A percentile compares a stretch with the other conserved stretches of the same genome.
Evolutionary conservation across 768 basidiomycete genomes (phyloP).

Genomic region (Rhodosporidiobolus odoratus): DNA sequence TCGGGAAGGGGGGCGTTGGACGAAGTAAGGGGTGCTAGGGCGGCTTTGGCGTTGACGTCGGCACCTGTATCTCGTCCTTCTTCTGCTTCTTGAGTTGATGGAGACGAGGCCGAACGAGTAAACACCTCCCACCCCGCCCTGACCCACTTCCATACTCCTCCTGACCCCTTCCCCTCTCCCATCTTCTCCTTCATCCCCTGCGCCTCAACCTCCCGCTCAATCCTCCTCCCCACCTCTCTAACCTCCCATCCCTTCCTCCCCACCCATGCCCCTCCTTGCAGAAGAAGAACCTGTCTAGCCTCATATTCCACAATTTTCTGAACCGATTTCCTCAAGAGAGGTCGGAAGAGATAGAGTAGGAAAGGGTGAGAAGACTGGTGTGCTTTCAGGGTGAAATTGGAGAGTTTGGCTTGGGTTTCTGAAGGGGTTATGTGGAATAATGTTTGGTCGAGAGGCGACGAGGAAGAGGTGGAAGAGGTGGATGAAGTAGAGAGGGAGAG

Average conservation of each 20-base stretch:
- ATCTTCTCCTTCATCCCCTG: neutral
- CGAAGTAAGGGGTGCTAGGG: neutral
- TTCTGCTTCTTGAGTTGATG: neutral
- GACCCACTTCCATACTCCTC: slow-evolving; percentile 6
- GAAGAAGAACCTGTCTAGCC: slow-evolving; percentile 1
- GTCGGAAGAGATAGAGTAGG: slow-evolving; percentile 12
- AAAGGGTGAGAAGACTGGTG: slow-evolving; percentile 17
- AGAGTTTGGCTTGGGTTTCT: neutral
- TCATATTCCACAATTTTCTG: slow-evolving; percentile 12
- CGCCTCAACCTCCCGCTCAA: neutral
- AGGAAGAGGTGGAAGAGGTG: neutral
- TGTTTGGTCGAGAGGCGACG: neutral
- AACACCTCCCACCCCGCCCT: slow-evolving; percentile 14
- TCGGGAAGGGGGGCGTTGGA: neutral
- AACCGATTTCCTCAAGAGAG: neutral
- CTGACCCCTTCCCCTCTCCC: neutral
- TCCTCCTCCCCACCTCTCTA: neutral
- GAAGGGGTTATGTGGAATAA: slow-evolving; percentile 1
- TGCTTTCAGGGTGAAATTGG: slow-evolving; percentile 8
- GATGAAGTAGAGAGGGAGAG: neutral
- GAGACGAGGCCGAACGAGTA: neutral
- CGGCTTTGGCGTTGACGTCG: neutral
- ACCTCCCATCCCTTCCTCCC: slow-evolving; percentile 9
- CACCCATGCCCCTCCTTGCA: neutral
- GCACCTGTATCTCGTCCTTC: neutral